A percentile compares a stretch with the other conserved stretches of the same genome.
Conservation (phyloP, 805 yeast genomes). For the Kluyveromyces wickerhamii region DNA sequence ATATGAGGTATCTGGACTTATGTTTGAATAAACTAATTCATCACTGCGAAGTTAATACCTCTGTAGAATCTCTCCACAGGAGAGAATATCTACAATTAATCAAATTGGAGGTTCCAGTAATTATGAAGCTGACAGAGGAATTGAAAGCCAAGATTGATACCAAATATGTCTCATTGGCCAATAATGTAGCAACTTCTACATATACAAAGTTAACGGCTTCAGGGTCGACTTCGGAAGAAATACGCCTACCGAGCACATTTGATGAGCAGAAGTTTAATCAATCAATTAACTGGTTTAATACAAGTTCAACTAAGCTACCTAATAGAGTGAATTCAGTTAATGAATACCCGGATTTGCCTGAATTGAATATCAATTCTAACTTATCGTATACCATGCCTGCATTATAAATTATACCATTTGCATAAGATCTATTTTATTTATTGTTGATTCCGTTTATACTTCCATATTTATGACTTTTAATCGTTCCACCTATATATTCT, state of each 20-base stretch:
- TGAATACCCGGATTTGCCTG: slow-evolving; percentile 25
- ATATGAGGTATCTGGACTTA: slow-evolving; percentile 50
- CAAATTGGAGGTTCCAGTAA: slow-evolving; percentile 28
- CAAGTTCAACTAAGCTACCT: background rate
- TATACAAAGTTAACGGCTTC: background rate
- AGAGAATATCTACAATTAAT: slow-evolving; percentile 22
- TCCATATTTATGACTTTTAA: no score
- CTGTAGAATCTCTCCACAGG: slow-evolving; percentile 11
- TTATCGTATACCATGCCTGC: slow-evolving; percentile 4
- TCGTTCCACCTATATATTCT: no score
- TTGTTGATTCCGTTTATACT: no score
- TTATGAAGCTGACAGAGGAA: slow-evolving; percentile 24
- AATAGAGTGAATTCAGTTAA: slow-evolving; percentile 3
- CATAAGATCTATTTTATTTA: no score
- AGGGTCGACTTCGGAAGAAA: slow-evolving; percentile 2
- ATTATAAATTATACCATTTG: slow-evolving; percentile 1
- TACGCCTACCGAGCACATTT: slow-evolving; percentile 19
- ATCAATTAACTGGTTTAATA: slow-evolving; percentile 12
- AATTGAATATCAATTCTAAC: slow-evolving; percentile 9
- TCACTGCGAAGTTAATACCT: slow-evolving; percentile 18
- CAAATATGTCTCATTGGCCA: slow-evolving; percentile 19
- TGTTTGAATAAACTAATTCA: slow-evolving; percentile 23
- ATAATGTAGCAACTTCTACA: slow-evolving; percentile 19
- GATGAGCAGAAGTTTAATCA: slow-evolving; percentile 23
- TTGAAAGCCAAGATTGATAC: slow-evolving; percentile 18